Evolutionary conservation across 75 land plant genomes (phyloP).

Genomic region (Sequoia sempervirens): DNA sequence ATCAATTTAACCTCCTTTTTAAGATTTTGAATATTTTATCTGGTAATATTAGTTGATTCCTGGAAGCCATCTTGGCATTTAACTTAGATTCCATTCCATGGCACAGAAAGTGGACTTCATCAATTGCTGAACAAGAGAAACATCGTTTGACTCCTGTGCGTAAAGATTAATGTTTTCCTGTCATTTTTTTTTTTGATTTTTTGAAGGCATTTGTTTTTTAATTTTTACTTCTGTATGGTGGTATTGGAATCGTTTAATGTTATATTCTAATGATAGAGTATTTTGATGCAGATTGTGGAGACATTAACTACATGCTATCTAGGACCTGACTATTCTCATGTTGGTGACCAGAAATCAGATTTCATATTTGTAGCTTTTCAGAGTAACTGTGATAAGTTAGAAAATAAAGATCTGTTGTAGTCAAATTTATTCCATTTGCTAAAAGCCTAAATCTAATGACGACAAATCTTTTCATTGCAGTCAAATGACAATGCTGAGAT

Average conservation of each 20-base stretch:
- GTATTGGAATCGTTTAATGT: background rate
- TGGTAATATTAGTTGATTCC: background rate
- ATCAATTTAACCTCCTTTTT: background rate
- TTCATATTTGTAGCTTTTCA: background rate
- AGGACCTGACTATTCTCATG: conserved; percentile 82
- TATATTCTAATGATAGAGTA: background rate
- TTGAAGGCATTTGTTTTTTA: background rate
- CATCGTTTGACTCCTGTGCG: conserved; percentile 84
- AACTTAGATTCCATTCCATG: conserved; percentile 4
- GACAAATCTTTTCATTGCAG: conserved; percentile 28
- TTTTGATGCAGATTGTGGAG: conserved; percentile 66
- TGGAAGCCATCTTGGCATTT: background rate
- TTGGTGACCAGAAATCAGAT: conserved; percentile 9
- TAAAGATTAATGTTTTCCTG: conserved; percentile 5
- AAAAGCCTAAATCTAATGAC: background rate
- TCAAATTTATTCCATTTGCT: background rate
- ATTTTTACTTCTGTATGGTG: background rate
- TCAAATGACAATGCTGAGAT: conserved; percentile 51
- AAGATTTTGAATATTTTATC: background rate
- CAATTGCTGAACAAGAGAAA: conserved; percentile 77
- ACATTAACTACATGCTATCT: conserved; percentile 70
- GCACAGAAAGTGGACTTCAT: conserved; percentile 85
- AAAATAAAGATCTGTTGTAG: background rate
- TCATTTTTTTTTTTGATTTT: background rate
- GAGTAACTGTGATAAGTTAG: background rate